Conservation (phyloP, 2,329 filamentous ascomycete species). For the Botrytis elliptica region DNA sequence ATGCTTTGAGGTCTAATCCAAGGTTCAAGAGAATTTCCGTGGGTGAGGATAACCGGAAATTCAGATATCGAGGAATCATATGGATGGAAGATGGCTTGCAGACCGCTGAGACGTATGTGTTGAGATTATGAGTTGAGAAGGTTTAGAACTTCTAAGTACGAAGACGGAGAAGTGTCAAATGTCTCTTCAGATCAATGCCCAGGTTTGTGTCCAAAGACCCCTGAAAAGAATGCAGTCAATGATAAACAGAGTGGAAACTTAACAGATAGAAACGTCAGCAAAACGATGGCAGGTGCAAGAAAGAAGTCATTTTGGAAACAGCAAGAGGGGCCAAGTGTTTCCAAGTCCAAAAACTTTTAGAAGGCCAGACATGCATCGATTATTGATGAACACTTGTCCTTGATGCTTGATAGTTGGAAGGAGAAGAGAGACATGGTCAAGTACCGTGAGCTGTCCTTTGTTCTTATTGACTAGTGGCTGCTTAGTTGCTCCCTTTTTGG, state of each 20-base stretch:
- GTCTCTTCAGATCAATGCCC: neutral
- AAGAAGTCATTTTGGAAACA: neutral
- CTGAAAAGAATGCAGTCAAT: neutral
- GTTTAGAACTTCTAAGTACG: neutral
- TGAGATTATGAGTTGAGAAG: neutral
- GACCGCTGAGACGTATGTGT: neutral
- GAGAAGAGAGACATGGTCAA: neutral
- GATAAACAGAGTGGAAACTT: neutral
- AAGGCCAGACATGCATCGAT: neutral
- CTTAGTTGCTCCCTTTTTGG: neutral
- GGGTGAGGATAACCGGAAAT: neutral
- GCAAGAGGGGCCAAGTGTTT: neutral
- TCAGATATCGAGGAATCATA: neutral
- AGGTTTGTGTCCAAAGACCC: neutral
- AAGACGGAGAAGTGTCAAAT: neutral
- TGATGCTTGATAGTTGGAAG: neutral
- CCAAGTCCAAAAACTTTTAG: neutral
- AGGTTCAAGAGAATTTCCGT: neutral
- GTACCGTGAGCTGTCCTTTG: neutral
- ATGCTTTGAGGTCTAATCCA: neutral
- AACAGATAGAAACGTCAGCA: neutral
- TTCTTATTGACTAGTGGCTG: neutral
- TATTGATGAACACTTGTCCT: conserved; percentile 4
- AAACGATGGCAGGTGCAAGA: neutral
- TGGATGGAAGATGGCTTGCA: neutral